phyloP scores from a whole-genome alignment of 2,329 filamentous ascomycete species.

The Fusarium algeriense region DNA sequence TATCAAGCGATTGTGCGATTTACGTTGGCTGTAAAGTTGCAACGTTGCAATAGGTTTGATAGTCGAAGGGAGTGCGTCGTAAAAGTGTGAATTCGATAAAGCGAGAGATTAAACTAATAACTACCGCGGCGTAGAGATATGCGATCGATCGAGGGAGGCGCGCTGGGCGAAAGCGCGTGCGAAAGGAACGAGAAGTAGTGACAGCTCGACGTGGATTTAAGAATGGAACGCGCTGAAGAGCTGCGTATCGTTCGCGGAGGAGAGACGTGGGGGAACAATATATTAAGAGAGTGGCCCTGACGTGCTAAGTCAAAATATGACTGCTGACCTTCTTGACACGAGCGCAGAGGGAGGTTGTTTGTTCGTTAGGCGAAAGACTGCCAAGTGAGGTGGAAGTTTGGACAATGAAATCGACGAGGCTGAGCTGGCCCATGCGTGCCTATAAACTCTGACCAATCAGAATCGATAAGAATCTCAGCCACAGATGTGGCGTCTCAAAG shows the following conservation, averaged over 20 bases:
- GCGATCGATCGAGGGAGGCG: conserved; percentile 14
- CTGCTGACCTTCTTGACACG: conserved; percentile 39
- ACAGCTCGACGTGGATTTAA: conserved; percentile 10
- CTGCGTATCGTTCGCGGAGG: conserved; percentile 1
- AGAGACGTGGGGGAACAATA: conserved; percentile 10
- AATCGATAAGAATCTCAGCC: neutral
- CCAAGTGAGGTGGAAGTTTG: conserved; percentile 36
- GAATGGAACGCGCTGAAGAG: conserved; percentile 19
- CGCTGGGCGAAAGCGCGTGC: conserved; percentile 18
- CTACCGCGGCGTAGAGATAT: conserved; percentile 6
- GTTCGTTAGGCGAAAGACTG: conserved; percentile 19
- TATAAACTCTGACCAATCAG: conserved; percentile 35
- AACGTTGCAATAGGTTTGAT: conserved; percentile 6
- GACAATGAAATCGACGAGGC: conserved; percentile 41
- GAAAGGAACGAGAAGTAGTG: conserved; percentile 9
- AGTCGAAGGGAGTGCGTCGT: neutral
- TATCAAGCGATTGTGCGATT: conserved; percentile 6
- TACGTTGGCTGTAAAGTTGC: conserved; percentile 5
- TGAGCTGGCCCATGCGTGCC: conserved; percentile 31
- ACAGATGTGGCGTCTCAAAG: conserved; percentile 15
- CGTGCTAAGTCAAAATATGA: conserved; percentile 38
- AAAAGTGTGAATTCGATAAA: neutral
- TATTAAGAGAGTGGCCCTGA: conserved; percentile 13
- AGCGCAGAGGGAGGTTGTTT: conserved; percentile 27
- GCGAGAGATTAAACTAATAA: conserved; percentile 7